These are phyloP conservation scores for Hypoxylon cercidicola DNA, from an alignment of 495 filamentous ascomycete species.

Conservation along the genomic window DNA sequence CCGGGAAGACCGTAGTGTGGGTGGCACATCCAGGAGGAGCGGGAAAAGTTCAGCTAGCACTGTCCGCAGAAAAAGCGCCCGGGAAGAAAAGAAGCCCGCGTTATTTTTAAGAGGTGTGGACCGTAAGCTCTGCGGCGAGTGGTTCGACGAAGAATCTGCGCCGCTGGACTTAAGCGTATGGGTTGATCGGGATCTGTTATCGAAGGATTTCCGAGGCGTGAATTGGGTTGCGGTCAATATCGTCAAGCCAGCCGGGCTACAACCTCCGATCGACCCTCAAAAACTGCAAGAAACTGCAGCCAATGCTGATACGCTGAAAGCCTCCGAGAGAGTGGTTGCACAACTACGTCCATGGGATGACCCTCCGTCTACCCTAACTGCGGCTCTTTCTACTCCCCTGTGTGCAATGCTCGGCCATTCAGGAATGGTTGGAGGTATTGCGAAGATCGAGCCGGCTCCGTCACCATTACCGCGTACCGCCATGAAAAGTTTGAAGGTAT, in stretches of 20 bases:
- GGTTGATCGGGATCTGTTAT: constrained; percentile 78
- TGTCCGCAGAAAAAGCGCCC: constrained; percentile 66
- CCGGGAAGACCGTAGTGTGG: constrained; percentile 75
- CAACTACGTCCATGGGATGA: constrained; percentile 82
- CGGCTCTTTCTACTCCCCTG: constrained; percentile 78
- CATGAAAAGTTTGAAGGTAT: constrained; percentile 72
- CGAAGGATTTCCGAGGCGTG: constrained; percentile 74
- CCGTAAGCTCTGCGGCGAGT: constrained; percentile 69
- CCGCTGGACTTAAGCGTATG: constrained; percentile 78
- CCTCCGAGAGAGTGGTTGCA: constrained; percentile 78
- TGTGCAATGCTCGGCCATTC: constrained; percentile 75
- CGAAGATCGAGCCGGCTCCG: constrained; percentile 77
- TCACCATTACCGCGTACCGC: constrained; percentile 48
- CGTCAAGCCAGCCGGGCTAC: constrained; percentile 81
- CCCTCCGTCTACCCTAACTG: constrained; percentile 81
- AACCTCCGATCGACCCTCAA: constrained; percentile 77
- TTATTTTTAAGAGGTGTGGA: constrained; percentile 84
- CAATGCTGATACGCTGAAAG: constrained; percentile 59
- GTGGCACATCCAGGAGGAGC: constrained; percentile 73
- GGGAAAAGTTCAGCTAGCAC: constrained; percentile 78
- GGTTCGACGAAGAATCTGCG: constrained; percentile 73
- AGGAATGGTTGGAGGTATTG: constrained; percentile 84
- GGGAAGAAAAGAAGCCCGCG: constrained; percentile 69
- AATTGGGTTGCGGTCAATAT: constrained; percentile 79
- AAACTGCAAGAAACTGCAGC: constrained; percentile 72